Evolutionary conservation across 495 filamentous ascomycete genomes (phyloP).

Genomic region (Xylaria sp.): DNA sequence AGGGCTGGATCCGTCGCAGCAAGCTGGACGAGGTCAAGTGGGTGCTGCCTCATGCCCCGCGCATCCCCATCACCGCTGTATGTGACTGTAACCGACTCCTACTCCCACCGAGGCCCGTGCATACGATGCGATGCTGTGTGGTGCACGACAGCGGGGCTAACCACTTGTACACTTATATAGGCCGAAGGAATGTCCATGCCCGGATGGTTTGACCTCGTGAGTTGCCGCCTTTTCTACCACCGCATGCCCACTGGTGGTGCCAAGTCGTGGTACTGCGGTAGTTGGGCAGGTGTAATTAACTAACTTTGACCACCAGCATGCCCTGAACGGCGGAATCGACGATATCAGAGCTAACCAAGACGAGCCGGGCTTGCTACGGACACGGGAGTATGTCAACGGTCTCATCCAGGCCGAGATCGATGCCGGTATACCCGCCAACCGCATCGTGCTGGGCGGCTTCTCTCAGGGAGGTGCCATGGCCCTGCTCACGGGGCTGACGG

Average conservation of each 20-base stretch:
- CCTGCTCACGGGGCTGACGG: conserved; percentile 72
- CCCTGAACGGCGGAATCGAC: conserved; percentile 36
- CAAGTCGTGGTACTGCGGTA: neutral
- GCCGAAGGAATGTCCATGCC: conserved; percentile 86
- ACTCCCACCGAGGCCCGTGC: neutral
- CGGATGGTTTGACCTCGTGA: conserved; percentile 90
- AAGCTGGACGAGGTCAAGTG: conserved; percentile 91
- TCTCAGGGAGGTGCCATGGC: conserved; percentile 64
- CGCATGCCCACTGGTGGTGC: neutral
- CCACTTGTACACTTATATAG: conserved; percentile 45
- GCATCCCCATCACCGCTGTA: conserved; percentile 87
- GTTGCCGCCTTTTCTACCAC: conserved; percentile 44
- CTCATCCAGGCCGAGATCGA: conserved; percentile 85
- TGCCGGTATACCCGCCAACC: conserved; percentile 78
- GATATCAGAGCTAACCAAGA: conserved; percentile 63
- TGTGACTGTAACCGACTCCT: too few relatives aligned
- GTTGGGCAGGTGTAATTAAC: conserved; percentile 4
- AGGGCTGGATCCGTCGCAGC: conserved; percentile 85
- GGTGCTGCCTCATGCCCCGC: conserved; percentile 92
- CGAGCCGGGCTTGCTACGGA: conserved; percentile 77
- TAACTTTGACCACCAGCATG: conserved; percentile 29
- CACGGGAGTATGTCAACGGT: conserved; percentile 75
- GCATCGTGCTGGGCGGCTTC: conserved; percentile 81
- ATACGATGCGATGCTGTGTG: too few relatives aligned
- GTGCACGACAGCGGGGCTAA: conserved; percentile 8